These are phyloP conservation scores for Gossypioides kirkii DNA, from an alignment of 345 rosid genomes.

Conservation along the genomic window DNA sequence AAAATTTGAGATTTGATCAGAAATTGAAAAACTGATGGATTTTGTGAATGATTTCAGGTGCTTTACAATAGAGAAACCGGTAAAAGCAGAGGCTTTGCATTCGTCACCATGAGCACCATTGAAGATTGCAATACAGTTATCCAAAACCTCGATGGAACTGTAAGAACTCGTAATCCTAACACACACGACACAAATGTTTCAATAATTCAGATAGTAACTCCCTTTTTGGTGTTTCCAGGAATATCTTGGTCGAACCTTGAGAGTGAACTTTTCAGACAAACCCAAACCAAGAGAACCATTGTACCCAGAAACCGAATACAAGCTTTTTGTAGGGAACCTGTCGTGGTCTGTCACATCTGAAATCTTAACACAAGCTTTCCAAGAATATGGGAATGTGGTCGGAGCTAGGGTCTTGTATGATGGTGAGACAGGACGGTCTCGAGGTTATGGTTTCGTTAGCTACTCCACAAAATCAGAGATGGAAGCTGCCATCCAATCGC, in stretches of 20 bases:
- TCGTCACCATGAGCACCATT: slow-evolving; percentile 80
- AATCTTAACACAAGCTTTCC: slow-evolving; percentile 58
- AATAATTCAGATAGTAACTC: not conserved
- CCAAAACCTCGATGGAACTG: slow-evolving; percentile 84
- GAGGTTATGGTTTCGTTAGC: slow-evolving; percentile 81
- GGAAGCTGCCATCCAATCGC: slow-evolving; percentile 71
- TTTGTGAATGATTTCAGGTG: slow-evolving; percentile 39
- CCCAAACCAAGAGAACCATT: slow-evolving; percentile 59
- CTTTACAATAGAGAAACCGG: slow-evolving; percentile 78
- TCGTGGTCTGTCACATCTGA: slow-evolving; percentile 85
- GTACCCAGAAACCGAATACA: slow-evolving; percentile 80
- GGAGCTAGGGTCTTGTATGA: slow-evolving; percentile 83
- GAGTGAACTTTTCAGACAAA: slow-evolving; percentile 76
- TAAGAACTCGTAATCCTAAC: slow-evolving; percentile 26
- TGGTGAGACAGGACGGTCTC: slow-evolving; percentile 80
- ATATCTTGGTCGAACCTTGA: slow-evolving; percentile 55
- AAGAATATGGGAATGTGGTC: slow-evolving; percentile 67
- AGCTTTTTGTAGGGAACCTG: slow-evolving; percentile 79
- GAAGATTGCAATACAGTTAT: slow-evolving; percentile 70
- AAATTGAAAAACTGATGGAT: not conserved
- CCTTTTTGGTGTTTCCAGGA: slow-evolving; percentile 34
- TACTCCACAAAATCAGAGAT: slow-evolving; percentile 58
- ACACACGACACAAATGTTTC: not conserved
- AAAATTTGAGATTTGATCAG: too few species aligned
- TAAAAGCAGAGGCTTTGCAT: slow-evolving; percentile 86